Evolutionary conservation across 495 filamentous ascomycete genomes (phyloP), one percentile per base, ranked within the genome.

Genomic region (Xylaria acuta): DNA sequence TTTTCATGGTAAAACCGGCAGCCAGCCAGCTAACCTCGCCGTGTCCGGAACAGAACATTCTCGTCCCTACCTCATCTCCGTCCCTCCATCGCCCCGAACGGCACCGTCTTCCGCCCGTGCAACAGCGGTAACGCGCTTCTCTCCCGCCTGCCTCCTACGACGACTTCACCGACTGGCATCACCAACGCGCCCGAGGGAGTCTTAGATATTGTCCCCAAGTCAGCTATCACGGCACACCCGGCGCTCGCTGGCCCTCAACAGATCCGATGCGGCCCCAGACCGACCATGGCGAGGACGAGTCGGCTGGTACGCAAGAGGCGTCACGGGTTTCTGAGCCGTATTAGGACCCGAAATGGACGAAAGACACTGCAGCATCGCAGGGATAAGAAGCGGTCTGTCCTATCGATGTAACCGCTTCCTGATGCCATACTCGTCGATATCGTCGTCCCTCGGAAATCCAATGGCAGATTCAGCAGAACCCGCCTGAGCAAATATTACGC

Each of bases 251-350:
- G 75, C 45, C 53, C 64, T 59, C 70, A 72, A 40, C 84, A 86
- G 77, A 77, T 85, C 56, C 82, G 84, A 25, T 86, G 78, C 80
- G 84, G 82, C 0, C 84, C 84, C 47, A 80, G 83, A 32, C 75
- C 83, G 43, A 86, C 82, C 47, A 82, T 85, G 82, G 77, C 79
- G 40, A 69, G 76, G 20, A 54, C 76, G 60, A 83, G 75, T 53
- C 79, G 84, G n/a, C 76, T 86, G n/a, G 72, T 84, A n/a, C 82
- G 84, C 75, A 86, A 86, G 80, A 73, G 84, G 38, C 75, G 82
- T 20, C 82, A 84, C 66, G 84, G 84, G 18, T 86, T 86, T 72
- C 70, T 86, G n/a, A 82, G 79, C 70, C 74, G 84, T 34, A 64
- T 81, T 18, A 73, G 72, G 68, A 80, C 82, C 9, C 75, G 75